These are phyloP conservation scores for Trametes sanguinea DNA, from an alignment of 768 basidiomycete genomes.

Conservation along the genomic window DNA sequence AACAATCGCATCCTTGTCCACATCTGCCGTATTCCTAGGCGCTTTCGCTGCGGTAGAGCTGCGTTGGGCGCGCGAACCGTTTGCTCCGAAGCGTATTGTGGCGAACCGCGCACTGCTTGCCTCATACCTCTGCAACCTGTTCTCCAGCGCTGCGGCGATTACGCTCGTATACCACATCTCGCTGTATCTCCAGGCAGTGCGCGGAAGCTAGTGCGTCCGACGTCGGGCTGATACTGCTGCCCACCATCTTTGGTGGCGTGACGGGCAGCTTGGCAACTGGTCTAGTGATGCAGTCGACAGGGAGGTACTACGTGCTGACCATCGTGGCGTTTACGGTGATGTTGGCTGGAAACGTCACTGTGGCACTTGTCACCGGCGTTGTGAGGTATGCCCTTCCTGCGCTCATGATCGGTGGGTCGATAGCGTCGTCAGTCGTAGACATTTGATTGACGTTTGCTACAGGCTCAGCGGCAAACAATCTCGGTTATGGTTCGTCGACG, in stretches of 20 bases:
- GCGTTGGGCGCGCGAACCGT: slow-evolving; percentile 55
- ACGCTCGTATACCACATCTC: slow-evolving; percentile 54
- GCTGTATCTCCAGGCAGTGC: slow-evolving; percentile 61
- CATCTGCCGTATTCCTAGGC: slow-evolving; percentile 18
- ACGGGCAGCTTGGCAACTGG: slow-evolving; percentile 54
- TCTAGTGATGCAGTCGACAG: slow-evolving; percentile 57
- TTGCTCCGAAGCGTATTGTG: slow-evolving; percentile 58
- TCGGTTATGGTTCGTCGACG: slow-evolving; percentile 26
- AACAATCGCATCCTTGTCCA: slow-evolving; percentile 26
- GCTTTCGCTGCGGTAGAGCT: slow-evolving; percentile 51
- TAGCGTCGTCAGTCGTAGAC: neutral
- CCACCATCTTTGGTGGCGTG: slow-evolving; percentile 48
- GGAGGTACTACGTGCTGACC: slow-evolving; percentile 56
- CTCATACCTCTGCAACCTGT: slow-evolving; percentile 61
- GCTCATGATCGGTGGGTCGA: slow-evolving; percentile 43
- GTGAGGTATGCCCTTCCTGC: slow-evolving; percentile 39
- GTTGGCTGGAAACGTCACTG: slow-evolving; percentile 40
- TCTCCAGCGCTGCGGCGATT: slow-evolving; percentile 48
- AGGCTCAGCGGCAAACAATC: slow-evolving; percentile 26
- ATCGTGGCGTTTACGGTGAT: slow-evolving; percentile 43
- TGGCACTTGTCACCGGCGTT: slow-evolving; percentile 45
- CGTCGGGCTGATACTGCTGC: slow-evolving; percentile 54
- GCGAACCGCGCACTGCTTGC: slow-evolving; percentile 51
- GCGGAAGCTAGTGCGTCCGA: slow-evolving; percentile 45
- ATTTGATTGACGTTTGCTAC: neutral